Evolutionary conservation across 257 asterid genomes (phyloP), one percentile per base, ranked within the genome.

Genomic region (Fraxinus americana): DNA sequence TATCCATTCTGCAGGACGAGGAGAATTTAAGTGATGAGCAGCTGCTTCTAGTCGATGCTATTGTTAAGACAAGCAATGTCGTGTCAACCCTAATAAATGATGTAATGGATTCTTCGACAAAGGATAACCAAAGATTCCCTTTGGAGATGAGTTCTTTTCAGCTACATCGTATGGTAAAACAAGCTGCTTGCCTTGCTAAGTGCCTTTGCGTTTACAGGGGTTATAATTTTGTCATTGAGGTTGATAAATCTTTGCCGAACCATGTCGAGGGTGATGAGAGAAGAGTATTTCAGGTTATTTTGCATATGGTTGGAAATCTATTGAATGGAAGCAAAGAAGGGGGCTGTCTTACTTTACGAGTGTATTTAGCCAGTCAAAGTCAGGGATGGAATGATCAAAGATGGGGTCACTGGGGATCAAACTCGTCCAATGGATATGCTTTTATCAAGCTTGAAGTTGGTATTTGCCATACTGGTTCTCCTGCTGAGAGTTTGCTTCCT

Each of bases 221-320:
- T 19, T 88, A 74, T 70, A 82, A 74, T 75, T 90, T 93, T 80
- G 85, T 78, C 75, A 71, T 90, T 13, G 97, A 96, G 69, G 93
- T 92, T 9, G 98, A 91, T 61, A 93, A 85, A 72, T 76, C 91
- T 27, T 83, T 96, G 81, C 97, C 96, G 6, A 88, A 93, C 83
- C 85, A 87, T 78, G 92, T 96, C 12, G 84, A 92, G 89, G 99
- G 99, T n/a, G 99, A 95, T 68, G 98, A 95, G 81, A 87, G 94
- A 74, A 82, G 99, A 72, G 87, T 93, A 39, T 90, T 93, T 81
- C 98, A 93, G 85, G 97, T 92, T 27, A 78, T 95, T 77, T 79
- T 95, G 79, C 97, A 95, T 86, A 90, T 95, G 96, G 91, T 95
- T 16, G 92, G 99, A 71, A 92, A 84, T 86, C 82, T 91, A 45